Conservation (phyloP, 176 grass and related monocot genomes). For the Phoenix dactylifera region DNA sequence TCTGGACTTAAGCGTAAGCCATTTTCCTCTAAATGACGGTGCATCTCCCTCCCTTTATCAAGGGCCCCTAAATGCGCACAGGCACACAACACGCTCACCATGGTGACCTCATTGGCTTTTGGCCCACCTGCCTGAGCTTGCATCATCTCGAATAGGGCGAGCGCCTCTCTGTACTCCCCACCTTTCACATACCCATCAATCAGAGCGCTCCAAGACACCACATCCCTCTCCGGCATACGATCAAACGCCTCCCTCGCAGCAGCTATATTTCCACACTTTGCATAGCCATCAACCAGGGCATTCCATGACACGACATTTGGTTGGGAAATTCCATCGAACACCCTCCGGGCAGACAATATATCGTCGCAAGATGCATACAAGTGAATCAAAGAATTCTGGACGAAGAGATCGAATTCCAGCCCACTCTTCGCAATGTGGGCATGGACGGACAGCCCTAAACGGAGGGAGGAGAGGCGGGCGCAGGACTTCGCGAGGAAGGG, state of each 20-base stretch:
- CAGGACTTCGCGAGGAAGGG: slow-evolving; percentile 26
- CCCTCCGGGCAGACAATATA: slow-evolving; percentile 18
- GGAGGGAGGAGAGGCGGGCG: slow-evolving; percentile 7
- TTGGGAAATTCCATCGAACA: slow-evolving; percentile 52
- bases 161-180: slow-evolving; percentile 35
- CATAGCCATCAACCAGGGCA: slow-evolving; percentile 48
- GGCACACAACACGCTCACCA: slow-evolving; percentile 50
- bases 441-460: slow-evolving; percentile 3
- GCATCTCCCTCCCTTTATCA: slow-evolving; percentile 30
- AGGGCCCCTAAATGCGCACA: slow-evolving; percentile 55
- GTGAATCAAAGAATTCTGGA: slow-evolving; percentile 24
- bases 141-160: slow-evolving; percentile 43
- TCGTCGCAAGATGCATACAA: slow-evolving; percentile 36
- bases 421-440: slow-evolving; percentile 7
- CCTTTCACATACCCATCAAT: slow-evolving; percentile 58
- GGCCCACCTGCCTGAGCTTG: not conserved
- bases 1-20: slow-evolving; percentile 28
- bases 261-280: slow-evolving; percentile 46
- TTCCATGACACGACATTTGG: slow-evolving; percentile 60
- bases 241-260: slow-evolving; percentile 28
- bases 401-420: slow-evolving; percentile 15
- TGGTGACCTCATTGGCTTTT: slow-evolving; percentile 42
- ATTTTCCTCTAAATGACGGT: slow-evolving; percentile 26
- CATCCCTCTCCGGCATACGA: slow-evolving; percentile 39
- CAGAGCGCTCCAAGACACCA: slow-evolving; percentile 64